Base-by-base conservation (phyloP, 805 yeast genomes). In the Ogataea nitratoaversa region DNA sequence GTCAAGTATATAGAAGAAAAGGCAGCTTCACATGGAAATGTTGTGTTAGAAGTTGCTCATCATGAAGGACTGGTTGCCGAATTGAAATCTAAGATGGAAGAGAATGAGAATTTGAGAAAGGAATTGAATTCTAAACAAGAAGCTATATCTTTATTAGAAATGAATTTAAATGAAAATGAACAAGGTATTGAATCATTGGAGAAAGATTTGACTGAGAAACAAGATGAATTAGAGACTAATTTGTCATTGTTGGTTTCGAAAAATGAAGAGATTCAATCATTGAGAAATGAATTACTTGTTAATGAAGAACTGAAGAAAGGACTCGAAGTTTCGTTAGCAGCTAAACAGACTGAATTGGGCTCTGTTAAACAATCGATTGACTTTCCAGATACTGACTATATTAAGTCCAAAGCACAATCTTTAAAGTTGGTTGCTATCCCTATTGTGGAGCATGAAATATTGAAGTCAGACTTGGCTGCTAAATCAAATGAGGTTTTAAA, bases 1-100 rank as follows among this genome's bases (percentile, higher is more conserved):
- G 18, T 14, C 18, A 47, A 40, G 7, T 37, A 44, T 32, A 36
- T 60, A 30, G 42, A 42, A 22, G 42, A 47, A 32, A 44, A 38
- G 35, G 70, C 71, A 0, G 33, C 41, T n/a, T 61, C 53, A 8
- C 45, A 54, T 32, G 70, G 65, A 2, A 50, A 65, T 29, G 53
- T 59, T 14, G 55, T 67, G 19, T 19, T 22, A 30, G 37, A 30
- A 17, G 17, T 22, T 42, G 31, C 37, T 30, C 37, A 45, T 30
- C 28, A 45, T 31, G 32, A 47, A 13, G 42, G 29, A 17, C 41
- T 52, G 30, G 25, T 38, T 20, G 34, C 38, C n/a, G 27, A 39
- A 7, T 19, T 30, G 13, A 48, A 43, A n/a, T 31, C 36, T 14
- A 41, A 38, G 16, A 19, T 28, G 5, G 16, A 17, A 19, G 36